Conservation (phyloP, 2,329 filamentous ascomycete genomes). For the Fusarium zealandicum region DNA sequence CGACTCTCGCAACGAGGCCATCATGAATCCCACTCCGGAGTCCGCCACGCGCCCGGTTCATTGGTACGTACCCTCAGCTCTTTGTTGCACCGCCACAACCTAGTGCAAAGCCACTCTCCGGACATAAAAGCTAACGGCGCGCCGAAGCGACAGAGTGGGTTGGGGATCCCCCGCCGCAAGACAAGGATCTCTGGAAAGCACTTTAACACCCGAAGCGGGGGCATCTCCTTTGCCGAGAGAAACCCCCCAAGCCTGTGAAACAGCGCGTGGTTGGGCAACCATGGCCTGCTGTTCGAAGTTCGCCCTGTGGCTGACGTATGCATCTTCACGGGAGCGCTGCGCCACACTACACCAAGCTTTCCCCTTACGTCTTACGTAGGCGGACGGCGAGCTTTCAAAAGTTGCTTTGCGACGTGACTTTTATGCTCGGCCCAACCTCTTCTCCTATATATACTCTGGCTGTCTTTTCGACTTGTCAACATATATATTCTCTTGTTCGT, state of each 20-base stretch:
- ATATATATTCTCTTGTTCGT: too few species aligned
- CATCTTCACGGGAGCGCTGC: constrained; percentile 9
- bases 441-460: neutral
- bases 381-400: neutral
- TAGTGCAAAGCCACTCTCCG: neutral
- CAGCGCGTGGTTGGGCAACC: constrained; percentile 24
- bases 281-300: neutral
- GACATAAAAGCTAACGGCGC: neutral
- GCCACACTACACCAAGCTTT: constrained; percentile 14
- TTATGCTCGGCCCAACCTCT: constrained; percentile 7
- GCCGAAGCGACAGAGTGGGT: too few species aligned
- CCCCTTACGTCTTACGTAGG: constrained; percentile 1
- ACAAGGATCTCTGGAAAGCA: neutral
- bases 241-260: neutral
- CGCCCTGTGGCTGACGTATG: neutral
- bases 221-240: neutral
- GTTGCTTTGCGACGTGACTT: constrained; percentile 4
- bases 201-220: constrained; percentile 15
- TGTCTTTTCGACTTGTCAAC: too few species aligned
- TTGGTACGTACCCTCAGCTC: constrained; percentile 18
- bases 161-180: constrained; percentile 10
- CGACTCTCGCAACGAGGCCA: constrained; percentile 20
- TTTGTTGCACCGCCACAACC: constrained; percentile 21
- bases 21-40: constrained; percentile 17
- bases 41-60: constrained; percentile 21